phyloP scores from a whole-genome alignment of 139 green algal genomes.

The Tetradesmus obliquus region DNA sequence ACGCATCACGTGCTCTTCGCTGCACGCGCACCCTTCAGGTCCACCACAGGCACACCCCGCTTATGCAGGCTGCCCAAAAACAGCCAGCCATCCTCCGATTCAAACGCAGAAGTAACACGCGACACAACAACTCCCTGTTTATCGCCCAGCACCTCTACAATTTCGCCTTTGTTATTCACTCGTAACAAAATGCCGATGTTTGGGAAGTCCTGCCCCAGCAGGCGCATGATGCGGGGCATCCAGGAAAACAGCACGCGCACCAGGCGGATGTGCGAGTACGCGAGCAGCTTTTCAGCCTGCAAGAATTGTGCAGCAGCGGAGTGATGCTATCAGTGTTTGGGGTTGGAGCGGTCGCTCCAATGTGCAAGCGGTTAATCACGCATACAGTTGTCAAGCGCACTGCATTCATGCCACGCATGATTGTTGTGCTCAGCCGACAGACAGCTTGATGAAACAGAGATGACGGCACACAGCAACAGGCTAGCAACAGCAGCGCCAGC shows the following conservation, averaged over 20 bases:
- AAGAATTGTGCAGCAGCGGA: not conserved
- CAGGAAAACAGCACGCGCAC: slow-evolving; percentile 9
- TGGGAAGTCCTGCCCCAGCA: not conserved
- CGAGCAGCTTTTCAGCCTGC: slow-evolving; percentile 3
- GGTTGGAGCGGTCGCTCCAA: too few relatives aligned
- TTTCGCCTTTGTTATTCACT: slow-evolving; percentile 21
- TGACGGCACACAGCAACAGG: not conserved
- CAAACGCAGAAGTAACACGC: slow-evolving; percentile 11
- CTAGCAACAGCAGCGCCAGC: not conserved
- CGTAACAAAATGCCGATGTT: slow-evolving; percentile 48
- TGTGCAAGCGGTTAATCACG: too few relatives aligned
- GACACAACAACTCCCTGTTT: not conserved
- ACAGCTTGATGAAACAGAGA: too few relatives aligned
- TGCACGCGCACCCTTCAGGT: not conserved
- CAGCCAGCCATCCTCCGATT: not conserved
- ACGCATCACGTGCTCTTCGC: too few relatives aligned
- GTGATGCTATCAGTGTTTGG: not conserved
- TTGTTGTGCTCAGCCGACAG: not conserved
- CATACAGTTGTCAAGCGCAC: too few relatives aligned
- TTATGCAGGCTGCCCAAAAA: slow-evolving; percentile 26
- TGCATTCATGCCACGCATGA: too few relatives aligned
- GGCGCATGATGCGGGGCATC: slow-evolving; percentile 31
- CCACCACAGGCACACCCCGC: not conserved
- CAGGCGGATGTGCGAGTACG: slow-evolving; percentile 14
- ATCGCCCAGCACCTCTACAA: slow-evolving; percentile 50